These are phyloP conservation scores for Sporothrix mexicana DNA, from an alignment of 2,329 filamentous ascomycete species.

Conservation along the genomic window DNA sequence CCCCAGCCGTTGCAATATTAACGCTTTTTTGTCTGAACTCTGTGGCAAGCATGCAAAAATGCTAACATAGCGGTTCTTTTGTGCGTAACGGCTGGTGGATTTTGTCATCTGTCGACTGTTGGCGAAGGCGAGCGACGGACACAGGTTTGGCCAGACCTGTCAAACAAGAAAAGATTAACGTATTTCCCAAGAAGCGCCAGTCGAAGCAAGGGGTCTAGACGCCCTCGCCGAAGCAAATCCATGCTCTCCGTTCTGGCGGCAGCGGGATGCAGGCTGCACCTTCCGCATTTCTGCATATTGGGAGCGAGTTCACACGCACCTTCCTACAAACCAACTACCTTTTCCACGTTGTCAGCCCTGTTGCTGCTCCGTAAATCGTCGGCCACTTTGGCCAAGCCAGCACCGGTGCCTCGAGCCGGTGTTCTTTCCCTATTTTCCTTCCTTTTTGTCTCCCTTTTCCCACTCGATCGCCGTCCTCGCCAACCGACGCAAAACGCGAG, in stretches of 20 bases:
- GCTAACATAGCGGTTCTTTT: neutral
- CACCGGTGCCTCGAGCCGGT: neutral
- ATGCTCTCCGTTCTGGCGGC: neutral
- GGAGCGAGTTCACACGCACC: neutral
- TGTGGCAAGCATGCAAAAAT: conserved; percentile 3
- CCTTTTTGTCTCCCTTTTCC: neutral
- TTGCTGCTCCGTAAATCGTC: neutral
- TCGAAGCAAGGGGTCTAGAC: neutral
- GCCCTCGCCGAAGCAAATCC: conserved; percentile 7
- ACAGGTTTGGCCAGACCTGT: neutral
- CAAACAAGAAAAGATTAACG: no score
- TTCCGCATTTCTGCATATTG: neutral
- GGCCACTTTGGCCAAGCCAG: conserved; percentile 3
- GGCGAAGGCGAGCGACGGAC: neutral
- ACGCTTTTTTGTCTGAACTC: conserved; percentile 8
- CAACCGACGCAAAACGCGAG: neutral
- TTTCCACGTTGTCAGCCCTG: conserved; percentile 22
- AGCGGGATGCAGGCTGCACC: neutral
- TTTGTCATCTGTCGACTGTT: conserved; percentile 4
- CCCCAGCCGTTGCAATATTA: conserved; percentile 3
- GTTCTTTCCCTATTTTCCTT: neutral
- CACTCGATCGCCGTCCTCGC: neutral
- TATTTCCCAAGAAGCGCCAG: neutral
- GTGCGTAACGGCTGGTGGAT: neutral
- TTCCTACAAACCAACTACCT: neutral